Evolutionary conservation across 768 basidiomycete species (phyloP), one percentile per base, ranked within the genome.

Genomic region (Naganishia randhawae): DNA sequence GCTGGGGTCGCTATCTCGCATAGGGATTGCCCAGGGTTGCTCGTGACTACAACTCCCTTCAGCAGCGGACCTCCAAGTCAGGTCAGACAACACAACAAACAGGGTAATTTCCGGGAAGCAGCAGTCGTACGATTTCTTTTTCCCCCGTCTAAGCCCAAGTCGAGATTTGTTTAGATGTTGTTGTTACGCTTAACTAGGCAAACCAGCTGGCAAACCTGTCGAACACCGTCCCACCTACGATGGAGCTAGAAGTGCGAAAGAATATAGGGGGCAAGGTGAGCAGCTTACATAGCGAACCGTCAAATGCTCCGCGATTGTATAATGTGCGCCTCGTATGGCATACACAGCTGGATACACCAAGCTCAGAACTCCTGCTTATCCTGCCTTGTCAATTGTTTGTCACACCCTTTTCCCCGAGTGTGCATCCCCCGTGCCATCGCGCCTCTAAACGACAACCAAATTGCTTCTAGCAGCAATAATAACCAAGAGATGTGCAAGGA

Each of bases 111-210:
- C 57, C 57, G 7, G 41, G 45, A 53, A 53, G 13, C 51, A 41
- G 57, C 57, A 39, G 57, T 61, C 37, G 57, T 41, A 61, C 57
- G 57, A 61, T 61, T 57, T 33, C 29, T 32, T 16, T 33, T 52
- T 37, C 17, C 57, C 57, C 37, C 22, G 37, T 41, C 14, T 14
- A 35, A 35, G 37, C 35, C 35, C 31, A 32, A 33, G 32, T 32
- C 17, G 54, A 9, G 33, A 11, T 14, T n/a, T 19, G 3, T 32
- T 33, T 37, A 32, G 32, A 16, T 33, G 33, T 35, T 33, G 19
- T 35, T 14, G 19, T 19, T 6, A 37, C 37, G 16, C n/a, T 22
- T 48, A 22, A n/a, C 25, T 48, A 48, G 45, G 45, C 45, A 22
- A n/a, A n/a, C n/a, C n/a, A n/a, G n/a, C n/a, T n/a, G n/a, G n/a